A percentile compares a stretch with the other conserved stretches of the same genome.
phyloP scores from a whole-genome alignment of 345 rosid species.

The Eucalyptus cladocalyx region DNA sequence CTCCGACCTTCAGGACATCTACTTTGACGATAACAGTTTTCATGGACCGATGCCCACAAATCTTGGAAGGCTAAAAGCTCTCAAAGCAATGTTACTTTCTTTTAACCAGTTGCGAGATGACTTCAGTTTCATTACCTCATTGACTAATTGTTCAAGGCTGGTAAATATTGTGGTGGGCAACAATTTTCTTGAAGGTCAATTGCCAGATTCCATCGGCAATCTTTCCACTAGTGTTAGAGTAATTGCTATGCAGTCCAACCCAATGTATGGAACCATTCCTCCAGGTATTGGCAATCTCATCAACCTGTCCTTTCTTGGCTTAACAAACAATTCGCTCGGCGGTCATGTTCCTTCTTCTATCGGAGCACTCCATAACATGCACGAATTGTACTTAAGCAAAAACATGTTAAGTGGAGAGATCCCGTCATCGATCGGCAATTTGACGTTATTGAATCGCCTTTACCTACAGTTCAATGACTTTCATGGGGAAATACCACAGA shows the following conservation, averaged over 20 bases:
- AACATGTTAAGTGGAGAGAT: not conserved
- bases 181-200: not conserved
- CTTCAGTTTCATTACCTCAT: not conserved
- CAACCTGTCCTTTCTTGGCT: not conserved
- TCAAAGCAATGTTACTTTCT: fast-evolving
- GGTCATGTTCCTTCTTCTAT: not conserved
- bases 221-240: not conserved
- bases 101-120: not conserved
- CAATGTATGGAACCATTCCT: not conserved
- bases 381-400: not conserved
- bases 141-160: not conserved
- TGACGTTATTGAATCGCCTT: not conserved
- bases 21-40: too few relatives aligned
- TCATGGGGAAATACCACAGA: conserved; percentile 2
- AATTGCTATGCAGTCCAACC: fast-evolving
- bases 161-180: fast-evolving
- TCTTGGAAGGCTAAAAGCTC: not conserved
- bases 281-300: not conserved
- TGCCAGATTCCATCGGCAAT: not conserved
- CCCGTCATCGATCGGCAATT: not conserved
- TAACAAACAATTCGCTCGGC: not conserved
- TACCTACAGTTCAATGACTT: not conserved
- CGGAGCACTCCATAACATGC: not conserved
- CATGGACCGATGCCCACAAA: not conserved
- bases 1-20: not conserved